phyloP scores from a whole-genome alignment of 1,284 basidiomycete genomes.

The Singerocomus rubriflavus region DNA sequence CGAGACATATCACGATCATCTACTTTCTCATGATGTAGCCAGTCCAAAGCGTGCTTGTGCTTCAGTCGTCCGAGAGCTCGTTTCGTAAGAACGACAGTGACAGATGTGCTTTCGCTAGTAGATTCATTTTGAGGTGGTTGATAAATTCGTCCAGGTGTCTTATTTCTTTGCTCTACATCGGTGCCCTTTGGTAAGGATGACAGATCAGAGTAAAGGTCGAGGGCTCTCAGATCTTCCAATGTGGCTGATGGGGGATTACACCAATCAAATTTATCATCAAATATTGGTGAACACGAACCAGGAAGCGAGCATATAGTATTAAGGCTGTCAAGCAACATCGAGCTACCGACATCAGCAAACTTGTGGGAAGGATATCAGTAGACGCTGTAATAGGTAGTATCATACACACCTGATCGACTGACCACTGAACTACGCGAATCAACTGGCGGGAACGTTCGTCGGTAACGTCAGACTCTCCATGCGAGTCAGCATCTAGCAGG shows the following conservation, averaged over 20 bases:
- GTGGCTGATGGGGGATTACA: conserved; percentile 38
- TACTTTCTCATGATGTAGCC: conserved; percentile 14
- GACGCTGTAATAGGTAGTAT: background rate
- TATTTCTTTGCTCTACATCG: conserved; percentile 44
- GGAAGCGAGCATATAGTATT: conserved; percentile 32
- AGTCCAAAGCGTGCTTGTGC: conserved; percentile 39
- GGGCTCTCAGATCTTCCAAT: conserved; percentile 43
- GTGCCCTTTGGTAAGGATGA: conserved; percentile 60
- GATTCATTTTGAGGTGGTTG: conserved; percentile 9
- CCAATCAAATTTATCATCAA: background rate
- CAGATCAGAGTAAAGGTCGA: conserved; percentile 63
- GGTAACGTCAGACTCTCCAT: conserved; percentile 34
- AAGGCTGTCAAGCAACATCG: conserved; percentile 21
- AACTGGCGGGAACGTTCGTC: conserved; percentile 23
- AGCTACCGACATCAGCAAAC: conserved; percentile 19
- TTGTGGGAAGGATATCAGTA: conserved; percentile 6
- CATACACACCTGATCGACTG: conserved; percentile 16
- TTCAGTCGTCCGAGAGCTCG: conserved; percentile 51
- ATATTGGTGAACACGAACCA: conserved; percentile 28
- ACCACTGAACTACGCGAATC: conserved; percentile 22
- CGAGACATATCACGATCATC: background rate
- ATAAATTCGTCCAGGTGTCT: conserved; percentile 25
- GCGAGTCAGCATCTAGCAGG: conserved; percentile 47
- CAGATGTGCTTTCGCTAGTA: conserved; percentile 12
- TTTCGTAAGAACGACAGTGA: conserved; percentile 31